These are phyloP conservation scores for Penicillium angulare DNA, from an alignment of 495 filamentous ascomycete species.

Conservation along the genomic window DNA sequence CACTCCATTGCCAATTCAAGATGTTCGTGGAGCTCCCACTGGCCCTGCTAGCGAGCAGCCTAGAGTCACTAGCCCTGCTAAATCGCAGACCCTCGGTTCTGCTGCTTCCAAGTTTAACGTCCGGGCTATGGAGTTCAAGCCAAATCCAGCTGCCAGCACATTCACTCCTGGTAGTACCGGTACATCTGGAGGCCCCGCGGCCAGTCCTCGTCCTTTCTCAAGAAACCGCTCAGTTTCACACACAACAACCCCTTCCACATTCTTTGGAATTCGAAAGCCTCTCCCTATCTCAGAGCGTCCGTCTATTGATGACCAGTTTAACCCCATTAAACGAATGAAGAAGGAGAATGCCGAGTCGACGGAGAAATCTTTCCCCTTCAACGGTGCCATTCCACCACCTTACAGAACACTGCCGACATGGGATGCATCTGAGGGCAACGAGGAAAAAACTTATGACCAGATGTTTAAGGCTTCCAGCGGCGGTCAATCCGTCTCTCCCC, in stretches of 20 bases:
- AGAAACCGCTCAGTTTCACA: conserved; percentile 52
- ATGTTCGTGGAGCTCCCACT: conserved; percentile 47
- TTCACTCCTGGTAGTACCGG: conserved; percentile 67
- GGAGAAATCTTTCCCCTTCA: conserved; percentile 52
- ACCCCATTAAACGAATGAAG: conserved; percentile 72
- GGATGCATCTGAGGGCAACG: conserved; percentile 60
- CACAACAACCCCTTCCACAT: conserved; percentile 45
- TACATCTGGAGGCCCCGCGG: conserved; percentile 23
- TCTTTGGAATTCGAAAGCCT: conserved; percentile 64
- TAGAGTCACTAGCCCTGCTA: conserved; percentile 41
- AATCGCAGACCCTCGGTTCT: conserved; percentile 48
- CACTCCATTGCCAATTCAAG: conserved; percentile 54
- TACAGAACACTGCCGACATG: conserved; percentile 81
- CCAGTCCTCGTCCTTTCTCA: conserved; percentile 60
- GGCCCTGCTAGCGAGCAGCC: conserved; percentile 48
- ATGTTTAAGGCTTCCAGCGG: conserved; percentile 66
- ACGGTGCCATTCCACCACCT: conserved; percentile 72
- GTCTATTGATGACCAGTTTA: conserved; percentile 65
- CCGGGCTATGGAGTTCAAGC: conserved; percentile 78
- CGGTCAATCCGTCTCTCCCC: conserved; percentile 61
- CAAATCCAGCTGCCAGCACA: conserved; percentile 70
- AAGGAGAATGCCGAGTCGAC: conserved; percentile 50
- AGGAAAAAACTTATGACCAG: conserved; percentile 69
- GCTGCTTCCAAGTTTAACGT: conserved; percentile 74
- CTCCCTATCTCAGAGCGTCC: conserved; percentile 50